Percentiles rank a stretch among this genome's conserved stretches.
Evolutionary conservation across 1,284 basidiomycete genomes (phyloP).

Genomic region (Cutaneotrichosporon mucoides): DNA sequence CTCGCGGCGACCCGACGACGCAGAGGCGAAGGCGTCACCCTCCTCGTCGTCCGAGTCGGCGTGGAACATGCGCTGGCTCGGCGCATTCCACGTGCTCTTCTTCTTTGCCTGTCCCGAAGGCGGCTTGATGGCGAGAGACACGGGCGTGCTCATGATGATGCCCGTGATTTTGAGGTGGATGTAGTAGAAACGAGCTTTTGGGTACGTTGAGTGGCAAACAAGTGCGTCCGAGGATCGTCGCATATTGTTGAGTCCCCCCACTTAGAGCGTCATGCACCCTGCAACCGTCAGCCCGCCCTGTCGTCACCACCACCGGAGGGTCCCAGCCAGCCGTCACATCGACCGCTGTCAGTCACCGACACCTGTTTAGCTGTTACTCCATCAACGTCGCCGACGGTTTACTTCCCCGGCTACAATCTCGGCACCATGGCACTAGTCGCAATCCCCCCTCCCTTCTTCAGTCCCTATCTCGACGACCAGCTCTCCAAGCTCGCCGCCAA

Average conservation of each 20-base stretch:
- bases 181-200: not conserved
- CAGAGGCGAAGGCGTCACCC: conserved; percentile 27
- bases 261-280: no score
- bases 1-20: not conserved
- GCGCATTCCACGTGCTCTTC: conserved; percentile 20
- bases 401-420: not conserved
- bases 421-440: conserved; percentile 28
- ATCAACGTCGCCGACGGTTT: not conserved
- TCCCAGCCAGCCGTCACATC: no score
- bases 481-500: conserved; percentile 83
- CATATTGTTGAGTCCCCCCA: no score
- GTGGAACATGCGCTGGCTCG: conserved; percentile 39
- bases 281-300: no score
- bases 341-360: no score
- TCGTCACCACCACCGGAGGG: no score
- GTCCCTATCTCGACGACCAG: conserved; percentile 75
- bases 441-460: conserved; percentile 74
- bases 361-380: no score
- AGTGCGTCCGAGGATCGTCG: not conserved
- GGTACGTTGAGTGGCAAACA: not conserved
- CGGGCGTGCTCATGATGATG: conserved; percentile 44
- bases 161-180: conserved; percentile 6
- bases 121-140: conserved; percentile 47
- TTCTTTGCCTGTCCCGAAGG: conserved; percentile 16
- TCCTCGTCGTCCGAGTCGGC: conserved; percentile 40